Conservation (phyloP, 140 eudicot genomes). For the Flaveria floridana region DNA sequence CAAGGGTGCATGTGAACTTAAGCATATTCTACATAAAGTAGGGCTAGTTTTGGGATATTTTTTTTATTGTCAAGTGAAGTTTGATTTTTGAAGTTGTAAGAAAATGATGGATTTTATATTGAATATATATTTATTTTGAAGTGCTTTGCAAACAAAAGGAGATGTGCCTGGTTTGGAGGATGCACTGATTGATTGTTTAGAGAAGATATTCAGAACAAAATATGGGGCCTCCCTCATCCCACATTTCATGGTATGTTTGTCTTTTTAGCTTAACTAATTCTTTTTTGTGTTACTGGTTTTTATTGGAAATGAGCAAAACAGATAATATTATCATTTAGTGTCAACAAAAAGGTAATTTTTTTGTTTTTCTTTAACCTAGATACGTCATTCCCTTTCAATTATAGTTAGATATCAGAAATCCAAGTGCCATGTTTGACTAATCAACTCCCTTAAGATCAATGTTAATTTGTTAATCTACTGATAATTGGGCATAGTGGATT, state of each 20-base stretch:
- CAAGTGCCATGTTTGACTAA: not conserved
- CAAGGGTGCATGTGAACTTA: constrained; percentile 15
- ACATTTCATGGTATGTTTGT: constrained; percentile 63
- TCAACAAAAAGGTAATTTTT: not conserved
- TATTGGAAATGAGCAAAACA: not conserved
- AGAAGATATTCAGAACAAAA: constrained; percentile 70
- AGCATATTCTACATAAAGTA: constrained; percentile 9
- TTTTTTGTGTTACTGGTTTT: not conserved
- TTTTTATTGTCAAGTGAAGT: constrained; percentile 9
- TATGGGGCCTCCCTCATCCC: constrained; percentile 94
- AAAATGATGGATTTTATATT: not conserved
- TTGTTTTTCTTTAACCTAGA: not conserved
- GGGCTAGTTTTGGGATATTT: constrained; percentile 10
- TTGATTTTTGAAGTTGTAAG: not conserved
- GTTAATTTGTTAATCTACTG: constrained; percentile 7
- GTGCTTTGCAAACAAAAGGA: constrained; percentile 79
- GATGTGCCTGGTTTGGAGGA: constrained; percentile 70
- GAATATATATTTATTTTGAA: constrained; percentile 24
- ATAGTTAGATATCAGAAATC: not conserved
- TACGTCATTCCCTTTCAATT: not conserved
- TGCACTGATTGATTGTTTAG: constrained; percentile 68
- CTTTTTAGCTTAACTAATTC: not conserved
- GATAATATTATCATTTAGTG: not conserved
- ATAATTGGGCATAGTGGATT: constrained; percentile 4
- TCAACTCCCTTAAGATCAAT: not conserved